Conservation (phyloP, 257 asterid genomes). For the Primulina huaijiensis region DNA sequence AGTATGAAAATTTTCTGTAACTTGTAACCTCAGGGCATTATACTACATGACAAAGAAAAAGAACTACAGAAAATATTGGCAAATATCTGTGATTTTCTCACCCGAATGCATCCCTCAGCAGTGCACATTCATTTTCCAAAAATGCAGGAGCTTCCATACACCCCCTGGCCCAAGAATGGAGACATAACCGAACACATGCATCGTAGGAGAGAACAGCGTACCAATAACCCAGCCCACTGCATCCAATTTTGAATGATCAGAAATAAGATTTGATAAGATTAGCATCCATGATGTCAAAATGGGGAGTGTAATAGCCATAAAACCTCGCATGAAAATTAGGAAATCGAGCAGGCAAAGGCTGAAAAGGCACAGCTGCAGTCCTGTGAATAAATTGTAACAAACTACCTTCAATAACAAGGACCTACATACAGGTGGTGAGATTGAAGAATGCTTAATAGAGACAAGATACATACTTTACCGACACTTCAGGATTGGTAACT, state of each 20-base stretch:
- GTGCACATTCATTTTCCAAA: constrained; percentile 82
- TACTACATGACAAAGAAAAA: not conserved
- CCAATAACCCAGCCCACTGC: constrained; percentile 90
- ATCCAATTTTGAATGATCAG: constrained; percentile 28
- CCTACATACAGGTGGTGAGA: not conserved
- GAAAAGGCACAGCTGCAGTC: constrained; percentile 54
- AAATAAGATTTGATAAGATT: constrained; percentile 11
- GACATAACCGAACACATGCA: constrained; percentile 94
- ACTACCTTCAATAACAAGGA: constrained; percentile 11
- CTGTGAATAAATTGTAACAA: constrained; percentile 39
- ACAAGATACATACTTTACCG: constrained; percentile 45
- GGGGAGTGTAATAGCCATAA: constrained; percentile 1
- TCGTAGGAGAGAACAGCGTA: constrained; percentile 72
- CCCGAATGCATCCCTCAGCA: constrained; percentile 85
- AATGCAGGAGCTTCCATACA: constrained; percentile 72
- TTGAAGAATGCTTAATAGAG: constrained; percentile 12
- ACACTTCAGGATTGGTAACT: constrained; percentile 35
- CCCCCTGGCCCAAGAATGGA: constrained; percentile 79
- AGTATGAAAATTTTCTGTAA: not conserved
- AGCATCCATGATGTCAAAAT: constrained; percentile 1
- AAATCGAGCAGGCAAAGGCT: constrained; percentile 48
- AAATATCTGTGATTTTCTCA: constrained; percentile 28
- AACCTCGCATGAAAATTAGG: constrained; percentile 96
- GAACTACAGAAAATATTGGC: constrained; percentile 10
- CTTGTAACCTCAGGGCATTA: not conserved